Base-by-base conservation (phyloP, 129 eudicot genomes). In the Escallonia rubra region DNA sequence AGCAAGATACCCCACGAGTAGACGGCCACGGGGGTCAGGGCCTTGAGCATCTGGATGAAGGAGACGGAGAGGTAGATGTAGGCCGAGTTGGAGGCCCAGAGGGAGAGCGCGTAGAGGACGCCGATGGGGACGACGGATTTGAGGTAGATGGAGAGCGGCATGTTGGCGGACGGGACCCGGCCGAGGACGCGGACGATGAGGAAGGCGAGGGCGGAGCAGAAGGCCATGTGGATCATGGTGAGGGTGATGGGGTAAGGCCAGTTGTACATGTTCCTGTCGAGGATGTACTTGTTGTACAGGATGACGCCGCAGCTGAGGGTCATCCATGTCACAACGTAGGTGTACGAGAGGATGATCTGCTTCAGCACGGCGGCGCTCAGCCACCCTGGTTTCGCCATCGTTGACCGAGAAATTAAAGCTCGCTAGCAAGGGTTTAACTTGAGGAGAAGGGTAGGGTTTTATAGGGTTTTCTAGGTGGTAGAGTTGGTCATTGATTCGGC, bases 1-100 rank as follows among this genome's bases (percentile, higher is more conserved):
- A 86, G 60, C 65, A 77, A 0, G 7, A 86, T 74, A 0, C 93
- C 76, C 15, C 83, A 78, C 0, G 83, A 65, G 34, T 86, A 86
- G 53, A 86, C 93, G 3, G 93, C 89, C 43, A 86, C 93, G 4
- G 93, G 93, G 86, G 83, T 86, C 16, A 86, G 53, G 48, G 93
- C 93, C 68, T 83, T 86, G 10, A 86, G 77, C 93, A 86, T 86
- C 55, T 86, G 93, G 12, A 86, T 86, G 38, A 86, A 86, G 14
- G 88, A 82, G 12, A 87, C 95, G 0, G 95, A 87, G 3, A 87
- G 77, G 15, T 81, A 87, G 49, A 84, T 81, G 53, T 88, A 88
- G n/a, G 91, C 96, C 0, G 96, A 88, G 72, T 88, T 88, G 4
- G 96, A 80, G 2, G 80, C 62, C 86, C 89, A 82, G 15, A 86